Conservation (phyloP, 140 eudicot species). For the Stevia rebaudiana region DNA sequence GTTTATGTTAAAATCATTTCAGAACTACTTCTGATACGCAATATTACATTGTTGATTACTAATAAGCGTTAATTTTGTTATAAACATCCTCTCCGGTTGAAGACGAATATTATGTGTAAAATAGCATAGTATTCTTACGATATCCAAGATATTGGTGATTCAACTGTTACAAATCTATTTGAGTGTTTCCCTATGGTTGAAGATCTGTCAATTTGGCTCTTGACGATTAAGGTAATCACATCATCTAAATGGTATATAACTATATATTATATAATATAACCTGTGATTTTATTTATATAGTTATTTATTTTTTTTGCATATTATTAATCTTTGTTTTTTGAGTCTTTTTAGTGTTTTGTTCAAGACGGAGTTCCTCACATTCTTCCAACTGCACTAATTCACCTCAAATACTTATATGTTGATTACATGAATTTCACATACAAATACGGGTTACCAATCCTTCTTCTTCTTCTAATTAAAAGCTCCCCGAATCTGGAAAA, state of each 20-base stretch:
- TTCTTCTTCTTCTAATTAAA: not conserved
- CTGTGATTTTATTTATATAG: too few relatives aligned
- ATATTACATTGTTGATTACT: not conserved
- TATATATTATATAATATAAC: too few relatives aligned
- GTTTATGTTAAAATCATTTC: too few relatives aligned
- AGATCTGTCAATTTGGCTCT: not conserved
- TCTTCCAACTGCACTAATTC: not conserved
- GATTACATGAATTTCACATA: not conserved
- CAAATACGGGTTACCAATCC: not conserved
- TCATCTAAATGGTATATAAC: not conserved
- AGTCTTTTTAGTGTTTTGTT: not conserved
- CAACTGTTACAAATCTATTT: conserved; percentile 1
- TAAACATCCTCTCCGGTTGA: too few relatives aligned
- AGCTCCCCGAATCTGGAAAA: conserved; percentile 7
- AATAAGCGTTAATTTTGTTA: not conserved
- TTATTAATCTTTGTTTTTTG: not conserved
- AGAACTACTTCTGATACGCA: not conserved
- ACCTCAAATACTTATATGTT: not conserved
- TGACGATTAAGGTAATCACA: not conserved
- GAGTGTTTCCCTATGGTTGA: conserved; percentile 10
- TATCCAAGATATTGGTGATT: not conserved
- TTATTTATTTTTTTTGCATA: not conserved
- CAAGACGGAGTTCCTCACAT: not conserved
- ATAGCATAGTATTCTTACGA: not conserved
- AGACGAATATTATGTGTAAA: too few relatives aligned